Base-by-base conservation (phyloP, 352 stramenopile genomes). In the Hyphochytrium catenoides region DNA sequence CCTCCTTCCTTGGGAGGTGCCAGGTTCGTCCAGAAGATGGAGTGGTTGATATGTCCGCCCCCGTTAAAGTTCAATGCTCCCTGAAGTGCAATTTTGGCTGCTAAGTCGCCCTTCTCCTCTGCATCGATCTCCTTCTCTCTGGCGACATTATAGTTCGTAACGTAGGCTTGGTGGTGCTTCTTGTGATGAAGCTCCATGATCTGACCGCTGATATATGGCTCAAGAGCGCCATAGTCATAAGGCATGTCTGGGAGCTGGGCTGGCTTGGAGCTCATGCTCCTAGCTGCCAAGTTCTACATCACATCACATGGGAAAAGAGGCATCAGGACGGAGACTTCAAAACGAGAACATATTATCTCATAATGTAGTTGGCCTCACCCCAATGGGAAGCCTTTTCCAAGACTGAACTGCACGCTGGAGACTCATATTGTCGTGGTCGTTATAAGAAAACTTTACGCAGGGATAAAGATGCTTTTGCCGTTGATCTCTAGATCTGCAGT, bases 11-110 rank as follows among this genome's bases (percentile, higher is more conserved):
- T 59, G n/a, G 52, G 48, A 2, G 74, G 72, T 18, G 72, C 64
- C 29, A 95, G 52, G 59, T 95, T 96, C 46, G 93, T 89, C 90
- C 90, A 98, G 59, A 97, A 98, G 45, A 98, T 82, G 37, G 81
- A 91, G 59, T 98, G 91, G 57, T 98, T 98, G 18, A 98, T 55
- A 56, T 97, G 89, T 39, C 88, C 88, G 9, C 88, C 91, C 14
- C 87, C 88, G 59, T 98, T 97, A 58, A 97, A 97, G 49, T 92
- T 89, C 31, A 97, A 61, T 24, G 82, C 83, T 9, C 57, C 59
- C 45, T 93, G 72, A 16, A 95, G 54, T 27, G 57, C 64, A 47
- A 94, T 84, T 41, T 94, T 70, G 41, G 68, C 74, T 33, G 66
- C 72, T 44, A 93, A 62, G 59, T 96, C 77, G 18, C 51, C 42